Evolutionary conservation across 306 rosid genomes (phyloP).

Genomic region (Acacia crassicarpa): DNA sequence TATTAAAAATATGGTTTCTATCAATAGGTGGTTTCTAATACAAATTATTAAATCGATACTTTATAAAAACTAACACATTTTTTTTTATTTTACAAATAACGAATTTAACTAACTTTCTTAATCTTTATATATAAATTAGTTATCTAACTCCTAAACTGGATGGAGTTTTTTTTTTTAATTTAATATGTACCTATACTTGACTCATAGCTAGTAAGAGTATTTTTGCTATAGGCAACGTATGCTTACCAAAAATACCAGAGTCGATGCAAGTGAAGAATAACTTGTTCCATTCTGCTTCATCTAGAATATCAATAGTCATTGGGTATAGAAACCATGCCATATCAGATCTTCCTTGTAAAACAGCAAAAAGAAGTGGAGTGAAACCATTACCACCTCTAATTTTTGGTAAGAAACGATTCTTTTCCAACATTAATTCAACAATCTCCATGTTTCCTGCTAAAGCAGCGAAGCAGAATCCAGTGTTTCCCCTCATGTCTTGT

Average conservation of each 20-base stretch:
- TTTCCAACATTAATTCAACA: neutral
- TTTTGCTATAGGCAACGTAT: neutral
- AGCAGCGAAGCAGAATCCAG: constrained; percentile 39
- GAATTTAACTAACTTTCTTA: no score
- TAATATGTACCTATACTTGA: no score
- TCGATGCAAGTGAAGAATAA: constrained; percentile 39
- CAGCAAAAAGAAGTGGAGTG: constrained; percentile 34
- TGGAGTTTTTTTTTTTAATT: no score
- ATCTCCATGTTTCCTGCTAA: constrained; percentile 22
- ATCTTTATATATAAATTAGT: no score
- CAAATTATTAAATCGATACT: no score
- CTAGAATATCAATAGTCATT: neutral
- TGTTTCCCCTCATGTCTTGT: constrained; percentile 26
- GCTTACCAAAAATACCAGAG: constrained; percentile 27
- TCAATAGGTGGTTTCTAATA: no score
- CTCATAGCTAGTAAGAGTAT: neutral
- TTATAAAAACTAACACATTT: no score
- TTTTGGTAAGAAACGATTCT: neutral
- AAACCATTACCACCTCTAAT: constrained; percentile 1
- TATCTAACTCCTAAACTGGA: no score
- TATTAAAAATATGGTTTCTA: no score
- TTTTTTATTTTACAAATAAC: no score
- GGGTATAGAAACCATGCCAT: constrained; percentile 24
- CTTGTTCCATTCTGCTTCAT: neutral
- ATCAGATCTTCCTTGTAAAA: constrained; percentile 35